Conservation (phyloP, 768 basidiomycete genomes). For the Pulveroboletus ravenelii region DNA sequence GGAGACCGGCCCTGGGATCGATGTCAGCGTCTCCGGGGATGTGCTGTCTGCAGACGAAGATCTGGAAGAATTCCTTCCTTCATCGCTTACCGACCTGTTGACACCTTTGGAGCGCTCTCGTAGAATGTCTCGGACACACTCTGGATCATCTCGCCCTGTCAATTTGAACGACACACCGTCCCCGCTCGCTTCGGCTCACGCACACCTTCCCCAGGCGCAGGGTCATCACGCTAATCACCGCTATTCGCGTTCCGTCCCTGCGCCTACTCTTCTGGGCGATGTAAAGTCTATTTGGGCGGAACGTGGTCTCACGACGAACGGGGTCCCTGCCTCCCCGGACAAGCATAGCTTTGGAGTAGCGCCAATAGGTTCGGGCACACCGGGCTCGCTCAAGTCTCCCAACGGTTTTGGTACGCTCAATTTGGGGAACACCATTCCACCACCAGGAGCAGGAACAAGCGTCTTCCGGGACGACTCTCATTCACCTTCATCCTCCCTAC, state of each 20-base stretch:
- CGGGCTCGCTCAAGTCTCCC: conserved; percentile 48
- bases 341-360: conserved; percentile 20
- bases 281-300: conserved; percentile 82
- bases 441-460: conserved; percentile 16
- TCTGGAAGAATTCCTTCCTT: conserved; percentile 84
- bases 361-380: conserved; percentile 38
- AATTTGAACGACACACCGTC: conserved; percentile 21
- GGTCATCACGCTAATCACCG: conserved; percentile 44
- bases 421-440: conserved; percentile 8
- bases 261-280: conserved; percentile 69
- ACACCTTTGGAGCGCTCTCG: conserved; percentile 84
- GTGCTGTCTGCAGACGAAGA: conserved; percentile 50
- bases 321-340: conserved; percentile 37
- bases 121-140: conserved; percentile 73
- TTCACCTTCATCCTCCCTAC: conserved; percentile 30
- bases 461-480: conserved; percentile 33
- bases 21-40: conserved; percentile 33
- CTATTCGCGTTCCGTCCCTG: conserved; percentile 81
- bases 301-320: conserved; percentile 31
- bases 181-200: conserved; percentile 8
- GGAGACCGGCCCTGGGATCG: conserved; percentile 11
- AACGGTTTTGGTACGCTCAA: conserved; percentile 33
- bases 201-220: conserved; percentile 17
- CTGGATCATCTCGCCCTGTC: conserved; percentile 31
- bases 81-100: conserved; percentile 81